Conservation (phyloP, 1,139 yeast species). For the Pichia cactophila region DNA sequence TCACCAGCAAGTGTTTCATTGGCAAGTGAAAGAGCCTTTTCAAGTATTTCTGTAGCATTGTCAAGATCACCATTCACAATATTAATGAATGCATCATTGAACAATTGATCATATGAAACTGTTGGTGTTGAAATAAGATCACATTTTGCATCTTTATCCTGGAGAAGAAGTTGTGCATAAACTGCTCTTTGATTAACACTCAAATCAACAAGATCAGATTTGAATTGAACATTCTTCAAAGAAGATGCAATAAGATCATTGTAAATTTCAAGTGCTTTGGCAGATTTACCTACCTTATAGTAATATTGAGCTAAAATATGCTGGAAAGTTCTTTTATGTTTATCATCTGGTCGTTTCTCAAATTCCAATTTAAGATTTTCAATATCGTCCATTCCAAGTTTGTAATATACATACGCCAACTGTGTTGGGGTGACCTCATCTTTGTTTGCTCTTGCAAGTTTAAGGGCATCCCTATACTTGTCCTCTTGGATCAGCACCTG, state of each 20-base stretch:
- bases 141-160: conserved; percentile 1
- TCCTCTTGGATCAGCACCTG: background rate
- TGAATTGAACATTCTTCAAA: conserved; percentile 27
- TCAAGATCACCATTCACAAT: conserved; percentile 39
- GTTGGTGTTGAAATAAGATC: conserved; percentile 3
- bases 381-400: conserved; percentile 38
- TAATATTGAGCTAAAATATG: conserved; percentile 81
- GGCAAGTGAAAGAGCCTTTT: conserved; percentile 43
- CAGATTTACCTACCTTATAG: conserved; percentile 58
- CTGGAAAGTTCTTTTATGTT: conserved; percentile 42
- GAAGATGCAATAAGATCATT: conserved; percentile 24
- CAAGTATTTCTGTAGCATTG: conserved; percentile 41
- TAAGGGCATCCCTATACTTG: background rate
- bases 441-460: conserved; percentile 5
- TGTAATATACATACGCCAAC: conserved; percentile 62
- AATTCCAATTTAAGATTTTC: conserved; percentile 32
- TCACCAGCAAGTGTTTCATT: conserved; percentile 35
- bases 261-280: conserved; percentile 50
- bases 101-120: conserved; percentile 47
- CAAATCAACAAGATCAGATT: conserved; percentile 45
- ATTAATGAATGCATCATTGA: conserved; percentile 60
- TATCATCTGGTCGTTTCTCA: conserved; percentile 18
- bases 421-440: background rate
- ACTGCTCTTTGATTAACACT: conserved; percentile 65
- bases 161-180: conserved; percentile 38